Evolutionary conservation across 2,329 filamentous ascomycete species (phyloP).

Genomic region (Phaeomoniella chlamydospora): DNA sequence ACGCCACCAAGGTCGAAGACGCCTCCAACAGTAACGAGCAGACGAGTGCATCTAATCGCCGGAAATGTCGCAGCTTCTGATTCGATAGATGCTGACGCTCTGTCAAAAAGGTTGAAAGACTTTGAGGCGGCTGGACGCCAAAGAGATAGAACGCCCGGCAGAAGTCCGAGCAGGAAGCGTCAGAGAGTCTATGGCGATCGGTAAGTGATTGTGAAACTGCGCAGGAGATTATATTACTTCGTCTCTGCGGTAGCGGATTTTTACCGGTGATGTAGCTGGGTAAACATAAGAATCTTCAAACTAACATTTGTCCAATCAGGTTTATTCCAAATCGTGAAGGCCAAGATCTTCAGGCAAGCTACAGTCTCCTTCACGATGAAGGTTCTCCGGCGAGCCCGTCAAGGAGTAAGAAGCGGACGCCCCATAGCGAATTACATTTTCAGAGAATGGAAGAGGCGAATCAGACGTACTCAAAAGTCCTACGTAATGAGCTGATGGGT

Average conservation of each 20-base stretch:
- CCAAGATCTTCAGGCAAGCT: constrained; percentile 85
- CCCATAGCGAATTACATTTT: constrained; percentile 83
- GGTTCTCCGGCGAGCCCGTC: constrained; percentile 86
- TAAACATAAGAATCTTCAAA: neutral
- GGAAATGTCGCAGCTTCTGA: constrained; percentile 23
- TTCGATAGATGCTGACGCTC: constrained; percentile 41
- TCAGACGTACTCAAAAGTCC: constrained; percentile 71
- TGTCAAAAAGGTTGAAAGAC: constrained; percentile 47
- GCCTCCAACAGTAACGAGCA: constrained; percentile 40
- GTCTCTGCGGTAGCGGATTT: neutral
- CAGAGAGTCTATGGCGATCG: constrained; percentile 51
- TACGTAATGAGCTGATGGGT: constrained; percentile 88
- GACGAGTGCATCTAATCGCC: constrained; percentile 8
- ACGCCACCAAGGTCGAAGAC: constrained; percentile 47
- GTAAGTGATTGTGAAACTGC: constrained; percentile 26
- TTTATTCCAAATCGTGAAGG: constrained; percentile 93
- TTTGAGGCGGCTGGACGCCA: constrained; percentile 45
- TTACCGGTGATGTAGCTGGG: neutral
- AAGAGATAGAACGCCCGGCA: constrained; percentile 46
- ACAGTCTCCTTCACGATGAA: constrained; percentile 81
- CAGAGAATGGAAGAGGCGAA: constrained; percentile 90
- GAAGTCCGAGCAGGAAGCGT: constrained; percentile 54
- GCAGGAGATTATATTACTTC: neutral
- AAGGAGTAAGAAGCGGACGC: constrained; percentile 67
- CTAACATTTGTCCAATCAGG: constrained; percentile 30